These are phyloP conservation scores for Penicillium carneum DNA, from an alignment of 2,329 filamentous ascomycete genomes.

Conservation along the genomic window DNA sequence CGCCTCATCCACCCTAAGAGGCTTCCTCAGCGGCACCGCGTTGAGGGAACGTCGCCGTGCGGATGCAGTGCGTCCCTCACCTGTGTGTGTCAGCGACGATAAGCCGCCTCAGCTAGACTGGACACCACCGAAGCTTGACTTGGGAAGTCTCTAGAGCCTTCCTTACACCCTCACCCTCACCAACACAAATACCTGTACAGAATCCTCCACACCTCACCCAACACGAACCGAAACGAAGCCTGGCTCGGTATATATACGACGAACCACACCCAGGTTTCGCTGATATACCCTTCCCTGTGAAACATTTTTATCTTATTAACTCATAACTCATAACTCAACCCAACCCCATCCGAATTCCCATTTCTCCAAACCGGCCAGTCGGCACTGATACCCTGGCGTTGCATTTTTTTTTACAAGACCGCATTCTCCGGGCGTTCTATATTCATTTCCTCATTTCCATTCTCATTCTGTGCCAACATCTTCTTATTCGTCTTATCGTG, in stretches of 20 bases:
- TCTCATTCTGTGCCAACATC: not conserved
- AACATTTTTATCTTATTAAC: conserved; percentile 6
- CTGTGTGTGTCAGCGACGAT: conserved; percentile 43
- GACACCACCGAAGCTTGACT: conserved; percentile 48
- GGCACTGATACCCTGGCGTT: conserved; percentile 25
- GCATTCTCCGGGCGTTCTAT: conserved; percentile 11
- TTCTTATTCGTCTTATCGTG: not conserved
- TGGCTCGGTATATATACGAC: conserved; percentile 25
- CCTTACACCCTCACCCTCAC: no score
- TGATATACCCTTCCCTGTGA: conserved; percentile 8
- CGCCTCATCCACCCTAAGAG: conserved; percentile 48
- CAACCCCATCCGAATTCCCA: not conserved
- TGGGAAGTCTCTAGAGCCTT: conserved; percentile 38
- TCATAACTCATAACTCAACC: not conserved
- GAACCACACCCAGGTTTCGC: conserved; percentile 13
- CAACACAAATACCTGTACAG: conserved; percentile 14
- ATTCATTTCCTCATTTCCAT: not conserved
- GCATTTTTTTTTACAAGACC: conserved; percentile 7
- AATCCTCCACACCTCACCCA: not conserved
- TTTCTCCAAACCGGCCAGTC: conserved; percentile 15
- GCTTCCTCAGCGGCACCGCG: conserved; percentile 43
- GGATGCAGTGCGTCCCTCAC: conserved; percentile 38
- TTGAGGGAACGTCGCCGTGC: conserved; percentile 41
- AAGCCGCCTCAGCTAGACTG: conserved; percentile 48
- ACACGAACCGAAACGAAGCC: conserved; percentile 10